Evolutionary conservation across 805 yeast species (phyloP), one percentile per base, ranked within the genome.

Genomic region (Zygosaccharomyces gambellarensis): DNA sequence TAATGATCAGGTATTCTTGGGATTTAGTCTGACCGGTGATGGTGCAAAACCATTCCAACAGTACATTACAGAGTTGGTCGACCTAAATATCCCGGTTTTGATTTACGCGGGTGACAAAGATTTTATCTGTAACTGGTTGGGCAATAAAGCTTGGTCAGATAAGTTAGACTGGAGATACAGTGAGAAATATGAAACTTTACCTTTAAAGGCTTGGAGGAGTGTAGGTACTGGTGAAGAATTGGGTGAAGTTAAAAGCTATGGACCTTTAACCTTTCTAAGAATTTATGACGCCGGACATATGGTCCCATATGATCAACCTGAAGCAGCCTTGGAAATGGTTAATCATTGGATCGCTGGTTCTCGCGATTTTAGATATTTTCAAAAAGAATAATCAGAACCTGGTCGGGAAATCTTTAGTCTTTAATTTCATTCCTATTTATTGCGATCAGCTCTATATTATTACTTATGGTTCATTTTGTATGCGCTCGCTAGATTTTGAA

Each of bases 51-150:
- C 96, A 11, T 88, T 83, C 79, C 92, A 87, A 65, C 79, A 76
- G 54, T 82, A 76, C 49, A 84, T 90, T 41, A 73, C 83, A 10
- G 85, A 83, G 51, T 68, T 89, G 50, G 75, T 89, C 59, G 83
- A 87, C 60, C 68, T 75, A 50, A 84, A 79, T 23, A 63, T 88
- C 42, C 96, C 96, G 17, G 90, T 89, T 4, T 77, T 90, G 61
- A 79, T 88, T 53, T 90, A 89, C 60, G 96, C 96, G n/a, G 97
- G 97, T 63, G 95, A 89, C 67, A 87, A 89, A 69, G 97, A 89
- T 68, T 89, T 78, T 68, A 88, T 89, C 63, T 89, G 96, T 71
- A 89, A 89, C 73, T 89, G 96, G 94, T 75, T 89, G 56, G 97
- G 96, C 57, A 87, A 88, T 71, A 80, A 79, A 57, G 94, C 87